Base-by-base conservation (phyloP, 176 grass and related monocot species). In the Oryza longistaminata region DNA sequence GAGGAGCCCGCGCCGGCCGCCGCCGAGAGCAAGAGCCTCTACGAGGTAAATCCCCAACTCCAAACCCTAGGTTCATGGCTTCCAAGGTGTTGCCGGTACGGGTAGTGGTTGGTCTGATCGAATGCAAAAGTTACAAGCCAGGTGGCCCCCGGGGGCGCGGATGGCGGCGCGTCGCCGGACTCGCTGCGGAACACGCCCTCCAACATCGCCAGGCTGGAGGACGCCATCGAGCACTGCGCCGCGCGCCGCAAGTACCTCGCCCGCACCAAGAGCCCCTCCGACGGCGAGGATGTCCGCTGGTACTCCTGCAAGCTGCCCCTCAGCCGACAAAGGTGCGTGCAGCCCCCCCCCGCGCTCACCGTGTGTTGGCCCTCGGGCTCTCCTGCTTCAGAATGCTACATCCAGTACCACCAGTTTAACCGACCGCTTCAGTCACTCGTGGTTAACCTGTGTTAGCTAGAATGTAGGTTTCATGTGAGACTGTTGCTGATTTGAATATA, bases 291-390 rank as follows among this genome's bases (percentile, higher is more conserved):
- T 62, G 90, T 98, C 39, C 91, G 96, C 37, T 98, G 93, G 96
- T 98, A 92, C 88, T 98, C 95, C 76, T 95, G 91, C 91, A 98
- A 95, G 86, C 77, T 95, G 69, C 96, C 93, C 35, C 93, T 98
- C 9, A n/a, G 87, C 35, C 31, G 86, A 94, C 46, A 92, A 75
- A 93, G 93, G 96, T 98, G 71, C 35, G 35, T 9, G 39, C 17
- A 5, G 3, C 45, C 21, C n/a, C n/a, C n/a, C n/a, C n/a, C n/a
- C n/a, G n/a, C n/a, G 6, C 5, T 6, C 26, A 21, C 42, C n/a
- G n/a, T n/a, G n/a, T n/a, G n/a, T n/a, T n/a, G n/a, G n/a, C n/a
- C n/a, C n/a, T n/a, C n/a, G n/a, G n/a, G n/a, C n/a, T n/a, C n/a
- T n/a, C n/a, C n/a, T 9, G 42, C 9, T 43, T 43, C 42, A 9